Conservation (phyloP, 148 eudicot species). For the Gaultheria prostrata region DNA sequence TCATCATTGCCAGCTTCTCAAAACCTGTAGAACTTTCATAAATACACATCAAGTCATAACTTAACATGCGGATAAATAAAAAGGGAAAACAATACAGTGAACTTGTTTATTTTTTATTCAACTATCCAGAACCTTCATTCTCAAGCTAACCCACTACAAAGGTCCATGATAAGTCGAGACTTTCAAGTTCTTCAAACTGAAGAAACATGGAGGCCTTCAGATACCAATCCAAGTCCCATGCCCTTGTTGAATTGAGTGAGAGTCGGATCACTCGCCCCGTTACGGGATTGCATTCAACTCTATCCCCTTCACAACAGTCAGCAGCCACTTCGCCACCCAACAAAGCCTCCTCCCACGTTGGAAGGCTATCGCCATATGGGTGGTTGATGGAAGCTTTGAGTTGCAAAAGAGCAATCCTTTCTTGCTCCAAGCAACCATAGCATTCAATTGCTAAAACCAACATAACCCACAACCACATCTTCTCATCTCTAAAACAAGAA, state of each 20-base stretch:
- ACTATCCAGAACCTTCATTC: conserved; percentile 2
- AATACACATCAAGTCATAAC: not conserved
- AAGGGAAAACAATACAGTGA: not conserved
- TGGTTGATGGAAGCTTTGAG: not conserved
- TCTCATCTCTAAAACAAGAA: not conserved
- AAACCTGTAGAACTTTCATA: not conserved
- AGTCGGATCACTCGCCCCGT: not conserved
- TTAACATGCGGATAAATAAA: not conserved
- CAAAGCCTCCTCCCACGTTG: not conserved
- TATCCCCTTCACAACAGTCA: not conserved
- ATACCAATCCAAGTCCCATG: not conserved
- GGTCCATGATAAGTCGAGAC: not conserved
- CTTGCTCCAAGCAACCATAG: conserved; percentile 8
- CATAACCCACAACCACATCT: not conserved
- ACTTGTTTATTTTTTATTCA: not conserved
- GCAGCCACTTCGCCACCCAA: not conserved
- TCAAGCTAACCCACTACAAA: not conserved
- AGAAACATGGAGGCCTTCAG: conserved; percentile 8
- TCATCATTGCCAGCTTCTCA: not conserved
- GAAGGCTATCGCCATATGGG: conserved; percentile 1
- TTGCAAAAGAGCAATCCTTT: conserved; percentile 2
- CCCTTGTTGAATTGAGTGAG: not conserved
- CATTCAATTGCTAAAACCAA: not conserved
- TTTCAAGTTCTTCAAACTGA: not conserved
- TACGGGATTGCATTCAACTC: not conserved